A percentile compares a stretch with the other conserved stretches of the same genome.
phyloP scores from a whole-genome alignment of 257 asterid genomes.

The Mentha longifolia region DNA sequence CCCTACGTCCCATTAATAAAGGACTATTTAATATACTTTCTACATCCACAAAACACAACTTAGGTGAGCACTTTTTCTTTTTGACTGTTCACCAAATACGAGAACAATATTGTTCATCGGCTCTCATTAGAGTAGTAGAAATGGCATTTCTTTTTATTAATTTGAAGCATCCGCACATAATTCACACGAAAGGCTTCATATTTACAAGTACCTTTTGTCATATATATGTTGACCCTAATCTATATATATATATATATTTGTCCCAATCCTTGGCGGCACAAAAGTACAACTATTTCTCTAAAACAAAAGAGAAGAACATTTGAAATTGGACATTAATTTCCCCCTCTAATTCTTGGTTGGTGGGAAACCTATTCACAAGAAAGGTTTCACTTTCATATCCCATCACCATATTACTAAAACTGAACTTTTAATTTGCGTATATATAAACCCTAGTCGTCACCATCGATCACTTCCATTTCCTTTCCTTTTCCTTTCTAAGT shows the following conservation, averaged over 20 bases:
- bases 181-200: conserved; percentile 23
- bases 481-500: not conserved
- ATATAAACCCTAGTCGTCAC: conserved; percentile 10
- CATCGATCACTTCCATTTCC: not conserved
- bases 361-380: conserved; percentile 41
- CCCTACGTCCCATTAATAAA: too few relatives aligned
- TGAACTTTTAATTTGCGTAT: not conserved
- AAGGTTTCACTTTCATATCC: conserved; percentile 31
- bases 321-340: conserved; percentile 5
- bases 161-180: conserved; percentile 20
- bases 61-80: too few relatives aligned
- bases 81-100: too few relatives aligned
- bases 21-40: too few relatives aligned
- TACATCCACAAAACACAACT: too few relatives aligned
- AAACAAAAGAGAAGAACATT: conserved; percentile 22
- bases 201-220: conserved; percentile 26
- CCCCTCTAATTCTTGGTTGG: conserved; percentile 43
- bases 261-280: conserved; percentile 29
- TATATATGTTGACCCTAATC: conserved; percentile 15
- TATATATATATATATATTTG: not conserved
- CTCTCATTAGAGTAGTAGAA: too few relatives aligned
- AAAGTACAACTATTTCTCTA: conserved; percentile 27
- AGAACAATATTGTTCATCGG: too few relatives aligned
- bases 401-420: conserved; percentile 26
- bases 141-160: conserved; percentile 8